These are phyloP conservation scores for Sedum album DNA, from an alignment of 164 flowering plant species.

Conservation along the genomic window DNA sequence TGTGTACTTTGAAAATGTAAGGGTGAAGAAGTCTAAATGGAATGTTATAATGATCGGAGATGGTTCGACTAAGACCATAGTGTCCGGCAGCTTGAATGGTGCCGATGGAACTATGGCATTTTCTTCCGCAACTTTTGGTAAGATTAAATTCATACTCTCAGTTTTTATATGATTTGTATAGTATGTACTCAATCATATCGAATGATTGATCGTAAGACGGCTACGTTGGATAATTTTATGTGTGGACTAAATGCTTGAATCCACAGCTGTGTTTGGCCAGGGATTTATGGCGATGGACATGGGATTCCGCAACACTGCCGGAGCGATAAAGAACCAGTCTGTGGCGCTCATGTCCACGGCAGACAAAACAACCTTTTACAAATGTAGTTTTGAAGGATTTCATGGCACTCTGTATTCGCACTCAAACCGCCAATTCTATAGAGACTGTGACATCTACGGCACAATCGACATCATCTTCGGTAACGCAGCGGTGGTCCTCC, in stretches of 20 bases:
- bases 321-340: constrained; percentile 57
- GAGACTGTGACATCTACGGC: constrained; percentile 50
- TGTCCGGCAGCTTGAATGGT: constrained; percentile 39
- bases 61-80: constrained; percentile 44
- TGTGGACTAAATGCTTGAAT: neutral
- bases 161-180: neutral
- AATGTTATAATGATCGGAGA: constrained; percentile 65
- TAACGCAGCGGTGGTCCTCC: constrained; percentile 58
- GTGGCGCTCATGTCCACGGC: constrained; percentile 49
- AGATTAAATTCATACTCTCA: neutral
- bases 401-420: constrained; percentile 62
- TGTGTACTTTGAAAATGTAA: constrained; percentile 46
- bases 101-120: constrained; percentile 65
- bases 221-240: neutral
- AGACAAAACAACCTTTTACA: constrained; percentile 43
- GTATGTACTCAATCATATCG: neutral
- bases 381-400: constrained; percentile 48
- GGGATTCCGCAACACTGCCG: constrained; percentile 59
- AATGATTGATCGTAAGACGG: neutral
- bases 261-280: constrained; percentile 46
- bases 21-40: constrained; percentile 44
- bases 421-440: constrained; percentile 55
- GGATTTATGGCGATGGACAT: constrained; percentile 56
- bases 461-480: constrained; percentile 80
- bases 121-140: constrained; percentile 58